Conservation (phyloP, 179 eudicot genomes). For the Silene noctiflora region DNA sequence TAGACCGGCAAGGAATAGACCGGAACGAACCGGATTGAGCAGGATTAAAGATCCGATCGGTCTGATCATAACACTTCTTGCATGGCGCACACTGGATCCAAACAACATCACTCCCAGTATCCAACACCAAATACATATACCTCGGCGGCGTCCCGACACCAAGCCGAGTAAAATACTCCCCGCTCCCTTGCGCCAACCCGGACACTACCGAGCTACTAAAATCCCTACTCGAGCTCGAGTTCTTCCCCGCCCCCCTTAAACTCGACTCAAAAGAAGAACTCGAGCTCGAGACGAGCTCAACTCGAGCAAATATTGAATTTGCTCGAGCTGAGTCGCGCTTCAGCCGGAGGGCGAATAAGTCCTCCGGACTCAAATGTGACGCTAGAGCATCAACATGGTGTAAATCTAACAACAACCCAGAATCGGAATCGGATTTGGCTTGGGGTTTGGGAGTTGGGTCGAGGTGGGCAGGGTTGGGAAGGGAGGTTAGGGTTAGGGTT, state of each 20-base stretch:
- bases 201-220: constrained; percentile 84
- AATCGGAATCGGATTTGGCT: constrained; percentile 1
- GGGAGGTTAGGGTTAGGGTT: constrained; percentile 39
- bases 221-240: constrained; percentile 22
- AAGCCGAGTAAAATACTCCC: constrained; percentile 91
- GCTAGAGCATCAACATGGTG: constrained; percentile 58
- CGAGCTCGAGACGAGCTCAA: not conserved
- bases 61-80: constrained; percentile 62
- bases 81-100: constrained; percentile 92
- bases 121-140: constrained; percentile 76
- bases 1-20: constrained; percentile 53
- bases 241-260: not conserved
- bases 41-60: constrained; percentile 80
- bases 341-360: constrained; percentile 57
- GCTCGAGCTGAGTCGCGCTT: constrained; percentile 55
- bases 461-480: constrained; percentile 36
- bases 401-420: constrained; percentile 27
- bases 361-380: constrained; percentile 39
- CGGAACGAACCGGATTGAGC: constrained; percentile 46
- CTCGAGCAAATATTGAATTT: constrained; percentile 28
- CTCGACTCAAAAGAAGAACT: not conserved
- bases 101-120: constrained; percentile 90
- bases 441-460: constrained; percentile 17
- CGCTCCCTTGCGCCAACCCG: constrained; percentile 83
- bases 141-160: constrained; percentile 82